phyloP scores from a whole-genome alignment of 116 monocot species.

The Cymodocea nodosa region DNA sequence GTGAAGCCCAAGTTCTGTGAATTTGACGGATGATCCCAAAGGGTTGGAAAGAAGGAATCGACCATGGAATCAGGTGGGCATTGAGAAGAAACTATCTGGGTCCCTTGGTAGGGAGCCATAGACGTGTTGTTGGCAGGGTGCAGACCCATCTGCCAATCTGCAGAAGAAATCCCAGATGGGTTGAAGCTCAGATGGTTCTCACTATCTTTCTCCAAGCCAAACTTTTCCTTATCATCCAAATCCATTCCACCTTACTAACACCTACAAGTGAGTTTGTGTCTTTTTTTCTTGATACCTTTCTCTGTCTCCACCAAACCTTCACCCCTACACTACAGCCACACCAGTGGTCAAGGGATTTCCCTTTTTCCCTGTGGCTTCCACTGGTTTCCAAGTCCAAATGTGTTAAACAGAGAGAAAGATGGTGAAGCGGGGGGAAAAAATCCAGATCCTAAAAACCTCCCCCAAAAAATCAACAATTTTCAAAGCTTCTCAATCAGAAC shows the following conservation, averaged over 20 bases:
- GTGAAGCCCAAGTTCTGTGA: constrained; percentile 14
- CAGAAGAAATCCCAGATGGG: constrained; percentile 8
- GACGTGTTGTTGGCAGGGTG: constrained; percentile 2
- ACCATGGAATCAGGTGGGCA: constrained; percentile 26
- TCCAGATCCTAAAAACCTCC: background rate
- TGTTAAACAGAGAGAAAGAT: background rate
- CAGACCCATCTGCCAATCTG: constrained; percentile 18
- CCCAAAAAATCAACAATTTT: background rate
- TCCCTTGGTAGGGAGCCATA: background rate
- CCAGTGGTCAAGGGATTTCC: no score
- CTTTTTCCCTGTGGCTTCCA: background rate
- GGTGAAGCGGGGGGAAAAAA: background rate
- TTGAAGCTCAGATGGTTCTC: constrained; percentile 20
- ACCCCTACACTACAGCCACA: no score
- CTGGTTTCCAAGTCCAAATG: background rate
- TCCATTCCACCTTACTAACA: constrained; percentile 18
- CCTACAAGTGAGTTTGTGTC: no score
- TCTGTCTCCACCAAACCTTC: no score
- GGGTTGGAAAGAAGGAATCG: constrained; percentile 21
- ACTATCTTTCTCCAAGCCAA: constrained; percentile 32
- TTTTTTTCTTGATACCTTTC: background rate
- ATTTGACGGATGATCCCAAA: constrained; percentile 28
- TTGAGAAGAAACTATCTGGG: constrained; percentile 14
- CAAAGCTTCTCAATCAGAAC: constrained; percentile 4
- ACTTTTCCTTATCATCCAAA: constrained; percentile 38